Percentiles rank a stretch among this genome's conserved stretches.
Conservation (phyloP, 495 filamentous ascomycete genomes). For the Trichoderma asperelloides region DNA sequence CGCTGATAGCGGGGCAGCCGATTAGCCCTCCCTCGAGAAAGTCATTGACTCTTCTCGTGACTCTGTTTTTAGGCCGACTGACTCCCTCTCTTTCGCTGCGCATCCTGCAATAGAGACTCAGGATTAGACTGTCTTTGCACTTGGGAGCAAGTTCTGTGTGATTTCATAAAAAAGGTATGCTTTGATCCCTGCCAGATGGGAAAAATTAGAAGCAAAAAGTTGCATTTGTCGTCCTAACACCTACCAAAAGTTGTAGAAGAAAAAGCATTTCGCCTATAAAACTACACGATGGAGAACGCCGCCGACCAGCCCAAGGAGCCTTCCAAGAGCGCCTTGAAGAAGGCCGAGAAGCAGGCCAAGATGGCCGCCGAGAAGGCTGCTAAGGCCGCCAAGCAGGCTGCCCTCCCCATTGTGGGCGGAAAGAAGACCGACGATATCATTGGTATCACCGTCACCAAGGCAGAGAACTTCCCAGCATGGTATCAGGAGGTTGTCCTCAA, state of each 20-base stretch:
- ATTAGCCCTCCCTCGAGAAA: not conserved
- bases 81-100: not conserved
- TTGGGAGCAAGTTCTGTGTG: not conserved
- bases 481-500: slow-evolving; percentile 95
- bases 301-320: slow-evolving; percentile 36
- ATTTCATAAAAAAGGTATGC: not conserved
- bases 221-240: not conserved
- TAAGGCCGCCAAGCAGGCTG: slow-evolving; percentile 59
- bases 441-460: slow-evolving; percentile 76
- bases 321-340: slow-evolving; percentile 66
- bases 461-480: slow-evolving; percentile 84
- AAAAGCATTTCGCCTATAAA: not conserved
- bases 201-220: not conserved
- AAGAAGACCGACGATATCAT: slow-evolving; percentile 58
- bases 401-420: slow-evolving; percentile 39
- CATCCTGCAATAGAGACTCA: not conserved
- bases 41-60: not conserved
- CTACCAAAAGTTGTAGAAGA: not conserved
- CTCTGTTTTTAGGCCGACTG: not conserved
- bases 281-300: slow-evolving; percentile 7
- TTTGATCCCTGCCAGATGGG: not conserved
- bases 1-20: not conserved
- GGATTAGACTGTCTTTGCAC: not conserved
- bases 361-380: slow-evolving; percentile 54
- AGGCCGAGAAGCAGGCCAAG: slow-evolving; percentile 60